phyloP scores from a whole-genome alignment of 176 grass and related monocot species.

The Bothriochloa decipiens region DNA sequence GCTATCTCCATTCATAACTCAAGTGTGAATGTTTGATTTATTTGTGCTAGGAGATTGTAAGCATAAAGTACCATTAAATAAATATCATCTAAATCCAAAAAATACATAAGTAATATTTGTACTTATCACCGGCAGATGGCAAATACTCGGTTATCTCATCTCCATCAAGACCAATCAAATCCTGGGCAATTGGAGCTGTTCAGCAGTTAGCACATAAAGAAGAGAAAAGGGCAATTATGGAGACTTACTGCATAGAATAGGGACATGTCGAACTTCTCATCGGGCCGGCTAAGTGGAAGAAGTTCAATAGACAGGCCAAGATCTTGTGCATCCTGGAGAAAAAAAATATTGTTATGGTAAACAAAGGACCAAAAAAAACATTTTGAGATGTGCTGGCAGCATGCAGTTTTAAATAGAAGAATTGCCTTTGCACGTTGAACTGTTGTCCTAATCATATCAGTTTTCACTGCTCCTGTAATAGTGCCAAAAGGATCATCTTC shows the following conservation, averaged over 20 bases:
- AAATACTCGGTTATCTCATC: slow-evolving; percentile 66
- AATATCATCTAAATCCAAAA: slow-evolving; percentile 23
- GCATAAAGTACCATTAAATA: slow-evolving; percentile 4
- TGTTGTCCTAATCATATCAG: slow-evolving; percentile 91
- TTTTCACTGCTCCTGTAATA: slow-evolving; percentile 69
- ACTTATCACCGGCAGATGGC: slow-evolving; percentile 88
- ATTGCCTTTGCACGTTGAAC: slow-evolving; percentile 80
- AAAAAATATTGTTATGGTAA: slow-evolving; percentile 13
- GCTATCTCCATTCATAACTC: slow-evolving; percentile 11
- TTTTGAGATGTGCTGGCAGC: background rate
- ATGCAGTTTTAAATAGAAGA: background rate
- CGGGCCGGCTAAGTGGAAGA: slow-evolving; percentile 67
- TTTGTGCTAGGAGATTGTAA: background rate
- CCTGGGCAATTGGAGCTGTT: slow-evolving; percentile 48
- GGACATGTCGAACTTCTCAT: slow-evolving; percentile 84
- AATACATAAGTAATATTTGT: slow-evolving; percentile 35
- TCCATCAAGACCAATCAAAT: slow-evolving; percentile 85
- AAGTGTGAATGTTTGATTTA: slow-evolving; percentile 4
- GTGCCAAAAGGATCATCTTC: slow-evolving; percentile 91
- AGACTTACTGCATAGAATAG: slow-evolving; percentile 90
- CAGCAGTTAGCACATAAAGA: slow-evolving; percentile 20
- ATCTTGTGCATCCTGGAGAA: slow-evolving; percentile 78
- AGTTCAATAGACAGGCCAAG: slow-evolving; percentile 92
- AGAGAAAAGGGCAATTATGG: background rate
- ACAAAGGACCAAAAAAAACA: slow-evolving; percentile 9